phyloP scores from a whole-genome alignment of 176 grass and related monocot species.

The Saccharum spontaneum region DNA sequence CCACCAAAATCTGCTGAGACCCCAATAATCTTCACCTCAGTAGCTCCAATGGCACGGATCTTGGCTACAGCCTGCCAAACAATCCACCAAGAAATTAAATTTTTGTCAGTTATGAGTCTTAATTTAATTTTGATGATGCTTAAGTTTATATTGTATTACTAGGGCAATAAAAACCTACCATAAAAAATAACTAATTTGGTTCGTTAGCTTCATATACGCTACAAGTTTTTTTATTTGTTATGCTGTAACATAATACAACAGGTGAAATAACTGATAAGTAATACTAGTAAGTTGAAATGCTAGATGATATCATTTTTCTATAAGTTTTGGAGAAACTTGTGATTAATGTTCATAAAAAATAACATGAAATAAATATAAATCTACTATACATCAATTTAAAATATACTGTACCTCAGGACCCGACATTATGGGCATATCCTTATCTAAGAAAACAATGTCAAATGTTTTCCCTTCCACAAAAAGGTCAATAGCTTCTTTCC shows the following conservation, averaged over 20 bases:
- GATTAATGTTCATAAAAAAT: background rate
- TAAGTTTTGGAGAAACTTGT: no score
- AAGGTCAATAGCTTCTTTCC: slow-evolving; percentile 36
- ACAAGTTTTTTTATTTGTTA: no score
- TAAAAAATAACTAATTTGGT: no score
- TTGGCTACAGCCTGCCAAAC: slow-evolving; percentile 4
- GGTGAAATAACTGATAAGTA: no score
- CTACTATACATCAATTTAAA: background rate
- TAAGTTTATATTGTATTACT: no score
- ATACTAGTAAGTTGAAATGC: no score
- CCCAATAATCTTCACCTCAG: slow-evolving; percentile 23
- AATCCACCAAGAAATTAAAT: background rate
- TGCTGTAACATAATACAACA: no score
- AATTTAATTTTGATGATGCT: no score
- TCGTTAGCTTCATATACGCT: no score
- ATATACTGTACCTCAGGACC: slow-evolving; percentile 38
- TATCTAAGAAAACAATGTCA: slow-evolving; percentile 30
- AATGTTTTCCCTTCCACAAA: slow-evolving; percentile 37
- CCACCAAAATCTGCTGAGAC: slow-evolving; percentile 4
- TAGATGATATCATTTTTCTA: background rate
- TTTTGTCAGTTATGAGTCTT: no score
- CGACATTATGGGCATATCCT: slow-evolving; percentile 31
- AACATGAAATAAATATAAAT: background rate
- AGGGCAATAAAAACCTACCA: no score
- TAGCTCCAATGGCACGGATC: slow-evolving; percentile 30